These are phyloP conservation scores for Taiozyma sp. DNA, from an alignment of 1,139 yeast genomes.

Conservation along the genomic window DNA sequence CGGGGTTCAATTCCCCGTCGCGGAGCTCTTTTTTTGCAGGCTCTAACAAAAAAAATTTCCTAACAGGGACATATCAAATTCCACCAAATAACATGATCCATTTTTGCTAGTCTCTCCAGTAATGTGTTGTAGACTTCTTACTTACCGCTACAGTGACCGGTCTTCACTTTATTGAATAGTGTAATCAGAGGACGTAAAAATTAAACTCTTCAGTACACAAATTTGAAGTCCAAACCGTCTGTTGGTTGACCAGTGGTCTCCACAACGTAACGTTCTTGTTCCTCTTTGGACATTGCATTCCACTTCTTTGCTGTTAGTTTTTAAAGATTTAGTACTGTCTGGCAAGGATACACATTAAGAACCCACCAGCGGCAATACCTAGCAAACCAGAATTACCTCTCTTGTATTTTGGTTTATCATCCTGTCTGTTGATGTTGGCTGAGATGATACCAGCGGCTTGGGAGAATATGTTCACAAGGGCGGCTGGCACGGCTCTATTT, in stretches of 20 bases:
- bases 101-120: neutral
- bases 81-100: no score
- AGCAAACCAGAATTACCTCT: constrained; percentile 44
- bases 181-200: neutral
- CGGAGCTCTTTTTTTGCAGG: constrained; percentile 32
- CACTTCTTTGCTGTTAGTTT: constrained; percentile 42
- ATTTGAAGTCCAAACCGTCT: constrained; percentile 48
- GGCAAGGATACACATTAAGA: constrained; percentile 13
- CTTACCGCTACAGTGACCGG: no score
- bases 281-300: constrained; percentile 42
- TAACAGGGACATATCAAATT: no score
- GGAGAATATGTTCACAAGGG: constrained; percentile 49
- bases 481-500: constrained; percentile 53
- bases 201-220: constrained; percentile 25
- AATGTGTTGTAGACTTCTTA: no score
- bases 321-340: constrained; percentile 40
- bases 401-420: constrained; percentile 50
- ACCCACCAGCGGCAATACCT: constrained; percentile 7
- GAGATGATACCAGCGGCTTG: constrained; percentile 46
- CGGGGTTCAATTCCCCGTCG: constrained; percentile 71
- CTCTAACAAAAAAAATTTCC: neutral
- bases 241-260: constrained; percentile 47
- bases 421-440: constrained; percentile 45
- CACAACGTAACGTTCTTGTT: constrained; percentile 38
- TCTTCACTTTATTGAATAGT: no score